Evolutionary conservation across 1,139 yeast genomes (phyloP), one percentile per base, ranked within the genome.

Genomic region (Geotrichum europaeum): DNA sequence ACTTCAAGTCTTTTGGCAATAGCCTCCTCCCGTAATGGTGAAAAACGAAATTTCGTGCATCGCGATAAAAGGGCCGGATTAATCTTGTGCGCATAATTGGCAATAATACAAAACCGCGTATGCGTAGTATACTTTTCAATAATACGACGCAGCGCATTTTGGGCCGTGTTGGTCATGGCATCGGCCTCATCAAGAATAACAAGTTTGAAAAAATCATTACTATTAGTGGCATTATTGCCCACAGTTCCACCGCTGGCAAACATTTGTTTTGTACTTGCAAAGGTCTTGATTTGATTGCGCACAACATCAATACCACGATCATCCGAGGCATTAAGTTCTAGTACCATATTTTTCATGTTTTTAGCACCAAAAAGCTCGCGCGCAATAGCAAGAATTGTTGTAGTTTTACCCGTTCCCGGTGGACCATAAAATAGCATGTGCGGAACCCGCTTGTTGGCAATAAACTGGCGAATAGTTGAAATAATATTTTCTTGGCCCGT

Each of bases 121-220:
- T 92, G 92, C 70, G 89, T 88, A 32, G 99, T 92, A 72, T 90
- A 94, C 71, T 89, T 91, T 73, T 95, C 99, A 73, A 95, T 95
- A 68, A 84, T 76, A 57, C 99, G 79, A 74, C 99, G 82, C 65
- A 95, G 78, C 0, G 99, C 97, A 72, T 94, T 94, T 73, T 95
- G 97, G 0, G 99, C 99, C 10, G 88, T 96, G 63, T 88, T 86
- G 1, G 99, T 94, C 99, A 95, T 95, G 53, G 99, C 96, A 75
- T 95, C 99, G 0, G 99, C 99, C 76, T 95, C 99, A 76, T 95
- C 99, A 66, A 95, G 78, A 45, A 95, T 90, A 63, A 95, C 87
- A 67, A 95, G 79, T 71, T 95, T 95, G 79, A 92, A 94, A 18
- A 94, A 91, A 62, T 49, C 43, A 13, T 50, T 10, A 18, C n/a